Percentiles rank a stretch among this genome's conserved stretches.
phyloP scores from a whole-genome alignment of 163 green algal genomes.

The Chlamydomonas reinhardtii region DNA sequence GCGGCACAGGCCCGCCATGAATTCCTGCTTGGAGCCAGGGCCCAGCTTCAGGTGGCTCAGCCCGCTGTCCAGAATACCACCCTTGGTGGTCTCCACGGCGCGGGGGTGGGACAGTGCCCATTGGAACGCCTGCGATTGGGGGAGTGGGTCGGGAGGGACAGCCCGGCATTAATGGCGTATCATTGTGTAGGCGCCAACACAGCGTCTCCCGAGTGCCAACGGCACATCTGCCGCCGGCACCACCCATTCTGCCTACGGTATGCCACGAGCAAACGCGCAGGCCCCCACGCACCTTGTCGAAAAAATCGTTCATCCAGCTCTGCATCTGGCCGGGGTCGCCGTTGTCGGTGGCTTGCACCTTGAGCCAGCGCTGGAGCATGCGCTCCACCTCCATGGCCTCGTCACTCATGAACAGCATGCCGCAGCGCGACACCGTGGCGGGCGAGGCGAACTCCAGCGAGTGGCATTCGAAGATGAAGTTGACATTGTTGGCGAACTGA shows the following conservation, averaged over 20 bases:
- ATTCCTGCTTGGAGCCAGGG: conserved; percentile 58
- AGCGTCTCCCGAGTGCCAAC: no score
- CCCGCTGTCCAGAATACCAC: conserved; percentile 60
- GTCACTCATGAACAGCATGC: conserved; percentile 81
- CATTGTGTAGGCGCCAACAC: background rate
- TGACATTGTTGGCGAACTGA: conserved; percentile 84
- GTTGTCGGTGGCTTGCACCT: background rate
- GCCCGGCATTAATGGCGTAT: background rate
- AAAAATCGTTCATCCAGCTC: conserved; percentile 59
- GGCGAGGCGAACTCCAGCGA: conserved; percentile 82
- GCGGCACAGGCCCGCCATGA: conserved; percentile 65
- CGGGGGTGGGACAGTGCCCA: conserved; percentile 53
- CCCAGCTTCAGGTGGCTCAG: conserved; percentile 68
- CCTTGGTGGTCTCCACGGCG: conserved; percentile 69
- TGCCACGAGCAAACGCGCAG: no score
- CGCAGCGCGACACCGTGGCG: conserved; percentile 78
- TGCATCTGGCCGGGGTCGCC: conserved; percentile 33
- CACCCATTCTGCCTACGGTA: no score
- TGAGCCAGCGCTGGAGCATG: conserved; percentile 67
- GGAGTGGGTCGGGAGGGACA: background rate
- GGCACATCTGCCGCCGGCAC: no score
- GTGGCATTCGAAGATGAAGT: conserved; percentile 89
- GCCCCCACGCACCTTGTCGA: conserved; percentile 12
- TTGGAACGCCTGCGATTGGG: conserved; percentile 63
- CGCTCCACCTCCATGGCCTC: conserved; percentile 64